These are phyloP conservation scores for Yarrowia porcina DNA, from an alignment of 805 yeast genomes.

Conservation along the genomic window DNA sequence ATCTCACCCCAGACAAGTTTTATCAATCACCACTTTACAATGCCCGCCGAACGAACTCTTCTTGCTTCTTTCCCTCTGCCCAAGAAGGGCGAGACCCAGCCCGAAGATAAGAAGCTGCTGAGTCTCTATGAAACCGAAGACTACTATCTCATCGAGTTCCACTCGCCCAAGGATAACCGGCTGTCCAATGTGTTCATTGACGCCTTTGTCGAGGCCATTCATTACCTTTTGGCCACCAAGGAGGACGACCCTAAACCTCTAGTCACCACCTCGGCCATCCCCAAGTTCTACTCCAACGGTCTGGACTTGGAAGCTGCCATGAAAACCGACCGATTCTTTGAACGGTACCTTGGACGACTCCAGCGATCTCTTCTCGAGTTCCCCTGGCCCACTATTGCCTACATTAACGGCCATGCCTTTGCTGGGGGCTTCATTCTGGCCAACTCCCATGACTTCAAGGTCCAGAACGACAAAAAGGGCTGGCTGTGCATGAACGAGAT, in stretches of 20 bases:
- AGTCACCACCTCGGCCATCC: constrained; percentile 40
- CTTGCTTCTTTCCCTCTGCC: constrained; percentile 22
- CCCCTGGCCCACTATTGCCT: constrained; percentile 43
- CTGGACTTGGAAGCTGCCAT: constrained; percentile 40
- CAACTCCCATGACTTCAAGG: constrained; percentile 40
- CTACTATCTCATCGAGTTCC: constrained; percentile 38
- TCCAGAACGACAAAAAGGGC: constrained; percentile 42
- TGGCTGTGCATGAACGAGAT: constrained; percentile 43
- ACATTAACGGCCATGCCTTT: constrained; percentile 43
- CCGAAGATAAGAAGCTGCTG: constrained; percentile 41
- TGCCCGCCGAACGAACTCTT: constrained; percentile 20
- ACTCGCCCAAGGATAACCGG: constrained; percentile 40
- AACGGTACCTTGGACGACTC: constrained; percentile 36
- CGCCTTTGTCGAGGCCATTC: constrained; percentile 38
- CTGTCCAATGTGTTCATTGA: constrained; percentile 37
- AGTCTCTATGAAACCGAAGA: constrained; percentile 40
- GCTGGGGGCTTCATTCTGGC: constrained; percentile 44
- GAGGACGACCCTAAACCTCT: constrained; percentile 36
- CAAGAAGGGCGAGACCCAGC: constrained; percentile 5
- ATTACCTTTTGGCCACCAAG: constrained; percentile 33
- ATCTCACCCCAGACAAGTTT: not conserved
- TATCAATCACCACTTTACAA: not conserved
- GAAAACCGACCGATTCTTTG: constrained; percentile 39
- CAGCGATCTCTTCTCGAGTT: constrained; percentile 39
- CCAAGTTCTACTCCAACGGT: constrained; percentile 43